A percentile compares a stretch with the other conserved stretches of the same genome.
Evolutionary conservation across 345 rosid species (phyloP).

Genomic region (Gossypium anomalum): DNA sequence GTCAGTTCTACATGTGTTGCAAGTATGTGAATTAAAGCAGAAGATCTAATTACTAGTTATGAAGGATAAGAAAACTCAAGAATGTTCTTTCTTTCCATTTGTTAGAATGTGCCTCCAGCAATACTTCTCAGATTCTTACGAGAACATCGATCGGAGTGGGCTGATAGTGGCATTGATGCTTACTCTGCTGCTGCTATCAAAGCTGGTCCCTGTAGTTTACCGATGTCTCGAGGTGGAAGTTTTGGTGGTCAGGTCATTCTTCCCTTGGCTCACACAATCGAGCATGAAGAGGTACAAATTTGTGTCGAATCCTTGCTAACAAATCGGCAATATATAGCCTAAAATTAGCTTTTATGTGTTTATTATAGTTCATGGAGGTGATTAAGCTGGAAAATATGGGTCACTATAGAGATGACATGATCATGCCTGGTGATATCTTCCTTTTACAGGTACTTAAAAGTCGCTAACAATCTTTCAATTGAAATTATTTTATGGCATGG

Average conservation of each 20-base stretch:
- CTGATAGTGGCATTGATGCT: constrained; percentile 86
- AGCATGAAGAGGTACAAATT: constrained; percentile 75
- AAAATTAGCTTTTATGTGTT: neutral
- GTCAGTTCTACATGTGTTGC: constrained; percentile 24
- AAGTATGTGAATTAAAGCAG: neutral
- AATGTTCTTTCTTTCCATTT: neutral
- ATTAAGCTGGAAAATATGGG: constrained; percentile 81
- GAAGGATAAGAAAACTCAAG: neutral
- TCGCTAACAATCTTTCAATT: neutral
- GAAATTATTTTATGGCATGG: neutral
- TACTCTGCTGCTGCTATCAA: constrained; percentile 91
- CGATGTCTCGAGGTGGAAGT: constrained; percentile 66
- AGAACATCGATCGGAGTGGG: constrained; percentile 99
- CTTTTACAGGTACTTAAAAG: constrained; percentile 69
- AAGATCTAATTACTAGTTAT: neutral
- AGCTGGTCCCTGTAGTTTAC: constrained; percentile 77
- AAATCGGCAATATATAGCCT: neutral
- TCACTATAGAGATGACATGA: constrained; percentile 80
- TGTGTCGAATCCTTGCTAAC: neutral
- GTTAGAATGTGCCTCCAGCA: constrained; percentile 93
- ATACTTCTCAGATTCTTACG: constrained; percentile 83
- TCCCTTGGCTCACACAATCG: constrained; percentile 94
- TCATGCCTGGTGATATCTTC: constrained; percentile 88
- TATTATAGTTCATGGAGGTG: constrained; percentile 79
- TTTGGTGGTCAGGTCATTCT: constrained; percentile 95